Evolutionary conservation across 306 rosid species (phyloP).

Genomic region (Sicyos edulis): DNA sequence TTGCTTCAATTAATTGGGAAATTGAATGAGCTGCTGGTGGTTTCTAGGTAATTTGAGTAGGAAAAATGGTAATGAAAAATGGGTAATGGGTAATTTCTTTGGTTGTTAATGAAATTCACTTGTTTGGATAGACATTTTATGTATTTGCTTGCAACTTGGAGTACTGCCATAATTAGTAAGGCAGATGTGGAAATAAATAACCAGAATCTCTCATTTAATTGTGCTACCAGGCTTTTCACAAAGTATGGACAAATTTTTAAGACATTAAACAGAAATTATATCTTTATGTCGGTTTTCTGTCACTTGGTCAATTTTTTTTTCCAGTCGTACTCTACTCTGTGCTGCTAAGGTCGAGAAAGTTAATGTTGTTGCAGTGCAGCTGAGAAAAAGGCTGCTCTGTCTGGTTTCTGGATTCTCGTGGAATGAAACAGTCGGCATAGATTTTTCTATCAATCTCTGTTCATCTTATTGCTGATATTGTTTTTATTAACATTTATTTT

Average conservation of each 20-base stretch:
- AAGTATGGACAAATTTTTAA: slow-evolving; percentile 13
- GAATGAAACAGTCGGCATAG: neutral
- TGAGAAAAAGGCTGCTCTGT: slow-evolving; percentile 7
- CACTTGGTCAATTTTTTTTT: slow-evolving; percentile 12
- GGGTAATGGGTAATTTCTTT: too few species aligned
- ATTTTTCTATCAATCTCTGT: neutral
- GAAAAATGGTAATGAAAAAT: neutral
- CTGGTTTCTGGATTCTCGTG: neutral
- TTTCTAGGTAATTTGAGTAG: neutral
- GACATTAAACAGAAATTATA: slow-evolving; percentile 10
- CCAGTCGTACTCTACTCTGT: neutral
- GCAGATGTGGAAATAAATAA: slow-evolving; percentile 14
- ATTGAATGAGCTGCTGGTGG: neutral
- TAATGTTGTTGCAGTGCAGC: slow-evolving; percentile 14
- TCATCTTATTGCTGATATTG: neutral
- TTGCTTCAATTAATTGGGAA: slow-evolving; percentile 11
- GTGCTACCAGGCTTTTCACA: slow-evolving; percentile 3
- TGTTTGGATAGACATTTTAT: slow-evolving; percentile 2
- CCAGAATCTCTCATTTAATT: slow-evolving; percentile 4
- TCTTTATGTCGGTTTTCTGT: neutral
- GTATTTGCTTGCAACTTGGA: slow-evolving; percentile 13
- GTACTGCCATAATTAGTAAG: slow-evolving; percentile 19
- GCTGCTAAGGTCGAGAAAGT: neutral
- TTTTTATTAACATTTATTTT: neutral
- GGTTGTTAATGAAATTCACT: neutral